Evolutionary conservation across 2,329 filamentous ascomycete genomes (phyloP).

Genomic region (Pestalotiopsis sp.): DNA sequence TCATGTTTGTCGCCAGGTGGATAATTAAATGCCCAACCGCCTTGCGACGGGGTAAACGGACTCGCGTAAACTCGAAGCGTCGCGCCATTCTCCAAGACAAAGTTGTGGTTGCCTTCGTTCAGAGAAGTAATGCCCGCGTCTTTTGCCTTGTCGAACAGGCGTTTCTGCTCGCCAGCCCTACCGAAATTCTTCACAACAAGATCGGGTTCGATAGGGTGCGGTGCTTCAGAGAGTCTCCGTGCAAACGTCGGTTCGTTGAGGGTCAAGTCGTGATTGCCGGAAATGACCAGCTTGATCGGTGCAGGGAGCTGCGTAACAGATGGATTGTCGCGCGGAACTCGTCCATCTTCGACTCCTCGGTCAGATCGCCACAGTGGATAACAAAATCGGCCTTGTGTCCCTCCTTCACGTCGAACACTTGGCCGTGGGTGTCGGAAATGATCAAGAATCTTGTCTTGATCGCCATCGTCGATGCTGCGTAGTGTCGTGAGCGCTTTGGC

Average conservation of each 20-base stretch:
- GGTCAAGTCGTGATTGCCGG: conserved; percentile 55
- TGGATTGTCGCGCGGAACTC: conserved; percentile 42
- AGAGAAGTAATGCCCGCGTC: conserved; percentile 45
- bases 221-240: conserved; percentile 13
- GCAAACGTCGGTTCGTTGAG: conserved; percentile 35
- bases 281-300: conserved; percentile 53
- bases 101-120: conserved; percentile 48
- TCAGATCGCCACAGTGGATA: conserved; percentile 55
- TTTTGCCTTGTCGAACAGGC: conserved; percentile 38
- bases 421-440: conserved; percentile 46
- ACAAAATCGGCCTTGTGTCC: conserved; percentile 42
- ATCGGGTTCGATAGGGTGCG: conserved; percentile 12
- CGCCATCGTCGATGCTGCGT: neutral
- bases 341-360: conserved; percentile 36
- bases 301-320: conserved; percentile 43
- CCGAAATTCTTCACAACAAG: conserved; percentile 37
- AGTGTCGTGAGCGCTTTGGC: neutral
- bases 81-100: conserved; percentile 51
- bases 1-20: conserved; percentile 33
- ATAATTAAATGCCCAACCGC: conserved; percentile 53
- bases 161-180: conserved; percentile 33
- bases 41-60: conserved; percentile 48
- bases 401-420: conserved; percentile 17
- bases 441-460: conserved; percentile 42
- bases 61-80: conserved; percentile 51